phyloP scores from a whole-genome alignment of 202 grass and related monocot genomes.

The Digitaria exilis region DNA sequence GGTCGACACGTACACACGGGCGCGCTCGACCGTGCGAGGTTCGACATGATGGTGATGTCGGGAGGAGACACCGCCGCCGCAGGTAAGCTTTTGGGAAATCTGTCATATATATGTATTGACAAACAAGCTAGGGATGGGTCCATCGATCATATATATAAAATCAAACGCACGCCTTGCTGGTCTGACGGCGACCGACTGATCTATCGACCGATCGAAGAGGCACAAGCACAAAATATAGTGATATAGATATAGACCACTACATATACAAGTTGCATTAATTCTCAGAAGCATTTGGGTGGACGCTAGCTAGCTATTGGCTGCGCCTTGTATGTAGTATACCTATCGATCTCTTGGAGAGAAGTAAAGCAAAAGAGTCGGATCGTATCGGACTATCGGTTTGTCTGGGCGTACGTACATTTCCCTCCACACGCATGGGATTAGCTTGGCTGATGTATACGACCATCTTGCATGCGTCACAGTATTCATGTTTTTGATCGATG shows the following conservation, averaged over 20 bases:
- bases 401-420: background rate
- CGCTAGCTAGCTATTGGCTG: conserved; percentile 26
- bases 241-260: background rate
- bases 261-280: conserved; percentile 9
- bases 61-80: conserved; percentile 3
- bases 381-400: background rate
- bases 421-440: conserved; percentile 22
- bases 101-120: background rate
- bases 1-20: conserved; percentile 6
- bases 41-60: conserved; percentile 26
- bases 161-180: background rate
- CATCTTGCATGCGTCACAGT: background rate
- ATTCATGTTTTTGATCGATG: background rate
- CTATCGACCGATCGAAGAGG: background rate
- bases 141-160: background rate
- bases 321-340: background rate
- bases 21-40: background rate
- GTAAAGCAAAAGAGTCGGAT: conserved; percentile 64
- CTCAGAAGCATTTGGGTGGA: conserved; percentile 35
- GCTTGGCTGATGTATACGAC: background rate
- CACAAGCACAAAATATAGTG: background rate
- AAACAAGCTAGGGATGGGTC: conserved; percentile 1
- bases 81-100: conserved; percentile 1
- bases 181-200: conserved; percentile 19
- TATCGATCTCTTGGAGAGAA: conserved; percentile 41